Conservation (phyloP, 768 basidiomycete genomes). For the Mycena galericulata region DNA sequence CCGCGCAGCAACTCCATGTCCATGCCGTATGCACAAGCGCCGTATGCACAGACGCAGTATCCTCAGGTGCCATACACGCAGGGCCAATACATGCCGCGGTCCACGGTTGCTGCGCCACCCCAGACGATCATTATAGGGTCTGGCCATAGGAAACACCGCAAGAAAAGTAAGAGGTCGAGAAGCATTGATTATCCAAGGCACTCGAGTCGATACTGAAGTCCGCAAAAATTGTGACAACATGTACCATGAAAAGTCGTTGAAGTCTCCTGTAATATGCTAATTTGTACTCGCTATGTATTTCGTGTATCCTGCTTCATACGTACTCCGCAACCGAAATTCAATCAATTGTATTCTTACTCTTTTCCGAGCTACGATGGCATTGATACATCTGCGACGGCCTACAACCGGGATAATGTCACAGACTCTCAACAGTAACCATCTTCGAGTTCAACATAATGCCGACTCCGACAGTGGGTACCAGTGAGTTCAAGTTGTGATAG, state of each 20-base stretch:
- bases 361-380: too few relatives aligned
- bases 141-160: conserved; percentile 43
- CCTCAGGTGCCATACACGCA: conserved; percentile 31
- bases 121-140: conserved; percentile 48
- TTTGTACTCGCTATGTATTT: not conserved
- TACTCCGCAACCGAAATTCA: not conserved
- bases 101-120: conserved; percentile 32
- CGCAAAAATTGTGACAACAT: not conserved
- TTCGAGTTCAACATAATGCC: not conserved
- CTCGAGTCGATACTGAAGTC: conserved; percentile 1
- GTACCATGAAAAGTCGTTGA: not conserved
- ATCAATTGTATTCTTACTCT: too few relatives aligned
- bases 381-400: too few relatives aligned
- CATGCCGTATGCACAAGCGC: conserved; percentile 42
- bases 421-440: not conserved
- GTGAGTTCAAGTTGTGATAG: conserved; percentile 10
- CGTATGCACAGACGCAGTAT: conserved; percentile 36
- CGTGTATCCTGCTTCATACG: too few relatives aligned
- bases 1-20: conserved; percentile 51
- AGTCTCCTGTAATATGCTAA: conserved; percentile 7
- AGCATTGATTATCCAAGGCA: conserved; percentile 40
- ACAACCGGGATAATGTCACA: too few relatives aligned
- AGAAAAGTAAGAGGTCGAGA: conserved; percentile 43
- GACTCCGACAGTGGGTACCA: not conserved
- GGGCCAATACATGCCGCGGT: conserved; percentile 18